phyloP scores from a whole-genome alignment of 1,139 yeast species.

The Meyerozyma smithsonii region DNA sequence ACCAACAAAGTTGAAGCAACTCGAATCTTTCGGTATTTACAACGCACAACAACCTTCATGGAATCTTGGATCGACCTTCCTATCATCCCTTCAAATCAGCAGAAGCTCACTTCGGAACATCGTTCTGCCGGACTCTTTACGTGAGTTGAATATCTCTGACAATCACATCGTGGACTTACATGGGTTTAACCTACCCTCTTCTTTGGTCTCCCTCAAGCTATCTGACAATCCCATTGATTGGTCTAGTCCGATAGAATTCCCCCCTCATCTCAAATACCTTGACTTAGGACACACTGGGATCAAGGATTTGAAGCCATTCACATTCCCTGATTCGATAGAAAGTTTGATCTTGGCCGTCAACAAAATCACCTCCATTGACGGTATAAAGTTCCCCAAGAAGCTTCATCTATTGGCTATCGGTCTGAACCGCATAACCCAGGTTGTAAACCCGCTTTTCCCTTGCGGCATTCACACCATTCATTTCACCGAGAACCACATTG shows the following conservation, averaged over 20 bases:
- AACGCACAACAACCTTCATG: constrained; percentile 3
- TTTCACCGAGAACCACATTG: constrained; percentile 19
- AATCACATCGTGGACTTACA: constrained; percentile 12
- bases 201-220: constrained; percentile 13
- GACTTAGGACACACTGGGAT: constrained; percentile 18
- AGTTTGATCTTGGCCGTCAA: constrained; percentile 21
- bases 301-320: constrained; percentile 10
- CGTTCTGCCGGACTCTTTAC: constrained; percentile 10
- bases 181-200: constrained; percentile 6
- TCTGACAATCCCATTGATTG: constrained; percentile 24
- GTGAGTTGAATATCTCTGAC: constrained; percentile 13
- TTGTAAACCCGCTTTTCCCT: constrained; percentile 15
- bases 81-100: constrained; percentile 1
- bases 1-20: constrained; percentile 1
- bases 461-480: constrained; percentile 14
- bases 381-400: constrained; percentile 16
- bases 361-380: constrained; percentile 15
- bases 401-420: constrained; percentile 20
- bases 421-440: constrained; percentile 13
- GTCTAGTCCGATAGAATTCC: constrained; percentile 8
- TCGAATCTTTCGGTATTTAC: constrained; percentile 5
- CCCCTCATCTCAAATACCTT: constrained; percentile 10
- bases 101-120: constrained; percentile 2
- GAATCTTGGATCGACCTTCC: constrained; percentile 4
- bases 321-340: constrained; percentile 16